phyloP scores from a whole-genome alignment of 176 grass and related monocot genomes.

The Saccharum spontaneum region DNA sequence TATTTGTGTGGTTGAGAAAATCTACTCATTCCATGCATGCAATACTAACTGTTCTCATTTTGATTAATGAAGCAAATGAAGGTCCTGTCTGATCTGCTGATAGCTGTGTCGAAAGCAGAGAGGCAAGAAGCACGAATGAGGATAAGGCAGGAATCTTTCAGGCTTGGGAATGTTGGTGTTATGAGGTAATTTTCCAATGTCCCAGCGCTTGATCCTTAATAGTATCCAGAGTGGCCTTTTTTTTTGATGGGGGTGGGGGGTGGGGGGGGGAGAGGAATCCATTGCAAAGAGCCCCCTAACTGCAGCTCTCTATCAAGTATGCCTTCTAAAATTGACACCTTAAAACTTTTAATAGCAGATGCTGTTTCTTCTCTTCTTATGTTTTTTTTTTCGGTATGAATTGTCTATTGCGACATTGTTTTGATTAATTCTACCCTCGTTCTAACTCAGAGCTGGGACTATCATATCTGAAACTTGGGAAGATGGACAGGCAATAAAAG shows the following conservation, averaged over 20 bases:
- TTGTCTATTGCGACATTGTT: slow-evolving; percentile 1
- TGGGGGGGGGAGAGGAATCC: too few species aligned
- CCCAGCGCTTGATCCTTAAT: slow-evolving; percentile 3
- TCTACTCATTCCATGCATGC: slow-evolving; percentile 11
- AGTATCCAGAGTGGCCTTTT: background rate
- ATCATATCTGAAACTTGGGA: slow-evolving; percentile 98
- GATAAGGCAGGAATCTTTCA: slow-evolving; percentile 91
- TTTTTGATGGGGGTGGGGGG: background rate
- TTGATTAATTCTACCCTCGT: background rate
- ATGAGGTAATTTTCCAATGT: slow-evolving; percentile 61
- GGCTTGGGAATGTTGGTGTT: slow-evolving; percentile 96
- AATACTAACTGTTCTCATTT: slow-evolving; percentile 32
- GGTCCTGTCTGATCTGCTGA: slow-evolving; percentile 80
- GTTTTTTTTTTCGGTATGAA: background rate
- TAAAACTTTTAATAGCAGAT: background rate
- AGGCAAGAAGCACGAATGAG: slow-evolving; percentile 91
- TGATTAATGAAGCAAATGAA: slow-evolving; percentile 76
- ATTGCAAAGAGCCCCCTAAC: background rate
- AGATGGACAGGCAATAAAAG: slow-evolving; percentile 97
- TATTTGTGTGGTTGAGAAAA: slow-evolving; percentile 1
- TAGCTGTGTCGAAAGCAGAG: slow-evolving; percentile 98
- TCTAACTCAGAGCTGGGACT: slow-evolving; percentile 84
- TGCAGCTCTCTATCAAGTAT: slow-evolving; percentile 19
- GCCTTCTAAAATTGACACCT: slow-evolving; percentile 16
- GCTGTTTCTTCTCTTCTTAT: slow-evolving; percentile 4